Evolutionary conservation across 148 eudicot species (phyloP).

Genomic region (Rhododendron griersonianum): DNA sequence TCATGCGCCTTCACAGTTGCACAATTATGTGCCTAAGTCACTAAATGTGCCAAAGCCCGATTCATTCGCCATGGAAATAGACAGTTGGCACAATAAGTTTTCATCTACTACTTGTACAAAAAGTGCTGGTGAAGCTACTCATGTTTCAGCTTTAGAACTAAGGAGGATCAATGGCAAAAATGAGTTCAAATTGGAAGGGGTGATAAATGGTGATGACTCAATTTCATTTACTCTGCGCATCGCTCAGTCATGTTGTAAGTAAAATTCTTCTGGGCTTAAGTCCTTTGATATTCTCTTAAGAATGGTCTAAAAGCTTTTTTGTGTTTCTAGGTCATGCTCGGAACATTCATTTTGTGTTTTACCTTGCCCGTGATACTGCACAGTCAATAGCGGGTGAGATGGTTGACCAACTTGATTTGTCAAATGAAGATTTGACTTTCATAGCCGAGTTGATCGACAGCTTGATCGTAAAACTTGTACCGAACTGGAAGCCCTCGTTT

Average conservation of each 20-base stretch:
- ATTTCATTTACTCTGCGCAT: constrained; percentile 49
- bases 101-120: constrained; percentile 23
- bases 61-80: constrained; percentile 50
- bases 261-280: background rate
- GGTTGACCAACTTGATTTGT: constrained; percentile 58
- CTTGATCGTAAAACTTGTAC: constrained; percentile 39
- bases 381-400: constrained; percentile 61
- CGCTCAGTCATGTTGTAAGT: constrained; percentile 34
- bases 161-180: constrained; percentile 34
- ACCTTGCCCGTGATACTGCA: constrained; percentile 49
- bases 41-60: constrained; percentile 19
- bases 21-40: constrained; percentile 16
- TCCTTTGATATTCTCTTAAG: background rate
- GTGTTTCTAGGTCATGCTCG: constrained; percentile 32
- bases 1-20: constrained; percentile 15
- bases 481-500: constrained; percentile 31
- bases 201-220: constrained; percentile 36
- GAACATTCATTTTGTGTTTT: constrained; percentile 55
- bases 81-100: constrained; percentile 28
- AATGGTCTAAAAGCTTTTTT: background rate
- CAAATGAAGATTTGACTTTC: constrained; percentile 40
- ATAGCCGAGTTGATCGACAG: constrained; percentile 60
- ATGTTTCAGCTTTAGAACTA: constrained; percentile 29
- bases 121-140: constrained; percentile 32
- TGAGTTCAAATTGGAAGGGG: constrained; percentile 47